Evolutionary conservation across 257 asterid genomes (phyloP), one percentile per base, ranked within the genome.

Genomic region (Solanum verrucosum): DNA sequence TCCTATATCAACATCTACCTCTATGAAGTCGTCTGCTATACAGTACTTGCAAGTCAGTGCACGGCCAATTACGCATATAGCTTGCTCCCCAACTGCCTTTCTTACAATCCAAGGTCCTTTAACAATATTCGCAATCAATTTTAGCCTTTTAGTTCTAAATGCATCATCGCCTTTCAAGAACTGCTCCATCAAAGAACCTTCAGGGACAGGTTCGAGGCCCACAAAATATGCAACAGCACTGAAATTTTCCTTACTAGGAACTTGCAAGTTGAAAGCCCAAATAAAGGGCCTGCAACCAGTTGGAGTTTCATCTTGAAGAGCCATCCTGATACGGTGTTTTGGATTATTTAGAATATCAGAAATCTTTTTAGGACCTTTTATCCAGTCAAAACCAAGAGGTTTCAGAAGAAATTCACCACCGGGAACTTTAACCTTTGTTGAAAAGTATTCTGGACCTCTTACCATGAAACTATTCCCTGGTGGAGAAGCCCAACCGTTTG

Each of bases 321-420:
- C 95, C 90, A 67, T 91, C 88, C 95, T 87, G 31, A 96, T 90
- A 35, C 98, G 97, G 89, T 90, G 89, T 89, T 92, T 92, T 7
- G 94, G 98, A 90, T 93, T 89, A 6, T 52, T 91, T 83, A 96
- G 89, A 31, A 92, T 85, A 52, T 94, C 95, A 14, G 96, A 92
- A 72, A 93, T 89, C 88, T 94, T 96, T n/a, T 94, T 79, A n/a
- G 95, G 90, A 68, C 96, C 96, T 94, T 93, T 95, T 35, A 94
- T 88, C 99, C 99, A 95, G 92, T 96, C 99, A 85, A 96, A 93
- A 73, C 98, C 99, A 34, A 96, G 92, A 33, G 98, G 97, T 88
- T 94, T 92, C 78, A 95, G 93, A 88, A 96, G 95, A 90, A 93
- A 95, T 56, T 94, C 92, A 9, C 97, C 95, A 83, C 93, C 96